Percentiles rank a stretch among this genome's conserved stretches.
Conservation (phyloP, 2,329 filamentous ascomycete species). For the Fusarium nematophilum region DNA sequence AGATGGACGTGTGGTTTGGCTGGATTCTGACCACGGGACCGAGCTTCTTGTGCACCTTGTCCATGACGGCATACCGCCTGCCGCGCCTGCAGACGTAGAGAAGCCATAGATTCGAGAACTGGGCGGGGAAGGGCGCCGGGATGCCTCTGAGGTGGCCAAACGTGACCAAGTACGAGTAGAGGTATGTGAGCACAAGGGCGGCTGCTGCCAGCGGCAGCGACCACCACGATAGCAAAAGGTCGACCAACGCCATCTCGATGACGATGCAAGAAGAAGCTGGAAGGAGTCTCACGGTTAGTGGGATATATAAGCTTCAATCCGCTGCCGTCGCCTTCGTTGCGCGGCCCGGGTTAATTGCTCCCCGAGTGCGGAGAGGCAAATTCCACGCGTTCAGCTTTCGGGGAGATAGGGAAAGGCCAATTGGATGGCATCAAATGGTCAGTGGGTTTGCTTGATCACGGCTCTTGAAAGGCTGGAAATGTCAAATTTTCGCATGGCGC, state of each 20-base stretch:
- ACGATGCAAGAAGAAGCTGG: background rate
- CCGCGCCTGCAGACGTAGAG: constrained; percentile 74
- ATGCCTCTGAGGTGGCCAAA: constrained; percentile 62
- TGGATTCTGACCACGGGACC: constrained; percentile 86
- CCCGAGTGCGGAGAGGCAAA: background rate
- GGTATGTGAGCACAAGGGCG: constrained; percentile 63
- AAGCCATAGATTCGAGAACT: constrained; percentile 85
- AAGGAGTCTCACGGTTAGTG: background rate
- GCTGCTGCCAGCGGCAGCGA: constrained; percentile 58
- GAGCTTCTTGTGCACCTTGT: constrained; percentile 78
- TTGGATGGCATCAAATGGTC: background rate
- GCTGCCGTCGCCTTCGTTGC: background rate
- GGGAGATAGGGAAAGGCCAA: background rate
- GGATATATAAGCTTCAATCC: background rate
- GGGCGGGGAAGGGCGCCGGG: constrained; percentile 71
- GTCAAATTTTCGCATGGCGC: background rate
- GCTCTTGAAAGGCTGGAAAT: background rate
- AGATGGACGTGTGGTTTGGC: constrained; percentile 85
- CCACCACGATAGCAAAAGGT: constrained; percentile 57
- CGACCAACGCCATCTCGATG: constrained; percentile 45
- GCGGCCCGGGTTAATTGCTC: background rate
- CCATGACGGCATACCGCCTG: constrained; percentile 71
- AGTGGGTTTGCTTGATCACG: background rate
- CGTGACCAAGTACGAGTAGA: constrained; percentile 71
- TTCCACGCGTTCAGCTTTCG: background rate